Percentiles rank a stretch among this genome's conserved stretches.
phyloP scores from a whole-genome alignment of 192 early-diverging fungal species.

The Coemansia umbellata region DNA sequence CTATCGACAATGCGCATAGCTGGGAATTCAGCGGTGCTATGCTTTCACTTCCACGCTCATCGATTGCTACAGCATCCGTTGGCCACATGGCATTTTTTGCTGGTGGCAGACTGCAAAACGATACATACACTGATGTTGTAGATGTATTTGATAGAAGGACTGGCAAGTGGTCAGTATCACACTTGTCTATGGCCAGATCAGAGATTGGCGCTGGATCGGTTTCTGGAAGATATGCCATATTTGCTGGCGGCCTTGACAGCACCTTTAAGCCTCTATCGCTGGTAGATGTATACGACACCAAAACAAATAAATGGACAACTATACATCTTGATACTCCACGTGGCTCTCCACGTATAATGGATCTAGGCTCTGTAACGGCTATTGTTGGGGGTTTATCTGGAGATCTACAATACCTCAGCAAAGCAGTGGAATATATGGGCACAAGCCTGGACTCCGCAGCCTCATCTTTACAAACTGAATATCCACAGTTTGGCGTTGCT shows the following conservation, averaged over 20 bases:
- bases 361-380: constrained; percentile 21
- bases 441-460: constrained; percentile 9
- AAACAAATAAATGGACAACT: constrained; percentile 32
- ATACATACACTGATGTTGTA: constrained; percentile 31
- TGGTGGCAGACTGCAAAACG: constrained; percentile 41
- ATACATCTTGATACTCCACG: constrained; percentile 19
- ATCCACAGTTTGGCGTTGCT: constrained; percentile 43
- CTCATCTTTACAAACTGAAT: constrained; percentile 8
- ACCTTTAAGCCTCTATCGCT: constrained; percentile 25
- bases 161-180: constrained; percentile 31
- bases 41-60: constrained; percentile 37
- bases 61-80: constrained; percentile 29
- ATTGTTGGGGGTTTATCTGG: constrained; percentile 45
- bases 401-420: constrained; percentile 49
- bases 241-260: constrained; percentile 47
- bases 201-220: constrained; percentile 39
- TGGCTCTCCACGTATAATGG: constrained; percentile 29
- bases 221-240: constrained; percentile 40
- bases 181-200: constrained; percentile 27
- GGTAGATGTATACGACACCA: constrained; percentile 47
- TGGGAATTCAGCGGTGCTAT: constrained; percentile 37
- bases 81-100: constrained; percentile 46
- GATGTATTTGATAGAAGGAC: constrained; percentile 41
- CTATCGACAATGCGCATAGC: constrained; percentile 5
- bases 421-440: constrained; percentile 35